phyloP scores from a whole-genome alignment of 305 asterid species.

The Fraxinus sp. region DNA sequence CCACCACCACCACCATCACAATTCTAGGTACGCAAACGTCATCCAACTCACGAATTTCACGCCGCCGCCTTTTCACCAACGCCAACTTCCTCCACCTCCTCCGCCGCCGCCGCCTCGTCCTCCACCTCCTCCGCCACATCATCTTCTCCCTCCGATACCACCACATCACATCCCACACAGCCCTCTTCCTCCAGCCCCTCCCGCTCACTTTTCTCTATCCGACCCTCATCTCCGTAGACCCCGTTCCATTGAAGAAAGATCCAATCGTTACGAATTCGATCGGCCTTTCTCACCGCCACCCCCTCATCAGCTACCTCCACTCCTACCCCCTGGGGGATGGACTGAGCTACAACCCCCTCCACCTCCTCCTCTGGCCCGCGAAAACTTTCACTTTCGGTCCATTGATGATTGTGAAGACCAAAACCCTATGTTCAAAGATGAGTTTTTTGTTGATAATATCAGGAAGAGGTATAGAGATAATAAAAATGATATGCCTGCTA shows the following conservation, averaged over 20 bases:
- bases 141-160: slow-evolving; percentile 26
- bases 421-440: slow-evolving; percentile 35
- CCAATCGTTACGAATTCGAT: slow-evolving; percentile 32
- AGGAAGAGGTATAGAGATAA: slow-evolving; percentile 25
- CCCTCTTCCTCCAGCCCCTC: slow-evolving; percentile 21
- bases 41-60: slow-evolving; percentile 36
- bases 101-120: slow-evolving; percentile 26
- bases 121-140: slow-evolving; percentile 23
- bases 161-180: slow-evolving; percentile 19
- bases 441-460: slow-evolving; percentile 19
- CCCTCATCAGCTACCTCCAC: slow-evolving; percentile 17
- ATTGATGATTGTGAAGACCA: slow-evolving; percentile 28
- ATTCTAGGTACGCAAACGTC: slow-evolving; percentile 39
- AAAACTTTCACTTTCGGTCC: slow-evolving; percentile 28
- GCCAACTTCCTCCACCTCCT: slow-evolving; percentile 34
- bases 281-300: slow-evolving; percentile 21
- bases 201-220: slow-evolving; percentile 23
- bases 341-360: slow-evolving; percentile 15
- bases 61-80: slow-evolving; percentile 27
- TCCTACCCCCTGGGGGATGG: neutral
- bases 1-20: slow-evolving; percentile 30
- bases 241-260: slow-evolving; percentile 20
- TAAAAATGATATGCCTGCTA: slow-evolving; percentile 27
- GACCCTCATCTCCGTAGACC: slow-evolving; percentile 28
- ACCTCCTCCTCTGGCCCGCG: slow-evolving; percentile 17